Percentiles rank a stretch among this genome's conserved stretches.
Evolutionary conservation across 805 yeast genomes (phyloP).

Genomic region (Blastobotrys terrestris): DNA sequence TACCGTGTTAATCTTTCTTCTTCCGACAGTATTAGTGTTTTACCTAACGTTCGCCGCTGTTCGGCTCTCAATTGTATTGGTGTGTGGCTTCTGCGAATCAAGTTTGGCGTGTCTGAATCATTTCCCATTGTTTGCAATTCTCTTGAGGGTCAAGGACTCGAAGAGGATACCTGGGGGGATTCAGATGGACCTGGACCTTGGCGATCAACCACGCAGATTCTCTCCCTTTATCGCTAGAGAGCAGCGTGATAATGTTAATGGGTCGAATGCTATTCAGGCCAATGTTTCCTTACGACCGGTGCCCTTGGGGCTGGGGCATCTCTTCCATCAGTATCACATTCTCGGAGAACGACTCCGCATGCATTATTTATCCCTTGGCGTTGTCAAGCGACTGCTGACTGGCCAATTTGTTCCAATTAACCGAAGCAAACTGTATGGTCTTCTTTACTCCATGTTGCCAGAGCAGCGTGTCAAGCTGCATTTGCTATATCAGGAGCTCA

Average conservation of each 20-base stretch:
- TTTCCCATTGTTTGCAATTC: constrained; percentile 76
- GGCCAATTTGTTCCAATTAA: constrained; percentile 46
- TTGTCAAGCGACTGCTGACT: constrained; percentile 36
- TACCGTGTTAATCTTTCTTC: constrained; percentile 65
- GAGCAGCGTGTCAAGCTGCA: constrained; percentile 28
- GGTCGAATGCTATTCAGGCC: constrained; percentile 1
- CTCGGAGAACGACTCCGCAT: constrained; percentile 36
- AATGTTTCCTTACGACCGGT: constrained; percentile 35
- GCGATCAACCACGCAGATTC: background rate
- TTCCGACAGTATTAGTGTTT: constrained; percentile 86
- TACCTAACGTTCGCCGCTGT: constrained; percentile 65
- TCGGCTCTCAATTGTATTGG: constrained; percentile 44
- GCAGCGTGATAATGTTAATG: background rate
- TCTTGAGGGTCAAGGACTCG: constrained; percentile 75
- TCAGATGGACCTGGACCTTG: constrained; percentile 21
- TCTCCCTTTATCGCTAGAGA: background rate
- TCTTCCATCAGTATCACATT: constrained; percentile 44
- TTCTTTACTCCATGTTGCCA: constrained; percentile 51
- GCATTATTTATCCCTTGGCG: constrained; percentile 39
- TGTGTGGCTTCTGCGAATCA: constrained; percentile 51
- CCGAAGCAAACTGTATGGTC: constrained; percentile 42
- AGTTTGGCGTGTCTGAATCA: constrained; percentile 64
- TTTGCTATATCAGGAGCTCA: constrained; percentile 12
- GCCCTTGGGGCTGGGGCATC: constrained; percentile 39
- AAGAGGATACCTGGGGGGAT: constrained; percentile 60